A percentile compares a stretch with the other conserved stretches of the same genome.
phyloP scores from a whole-genome alignment of 2,329 filamentous ascomycete genomes.

The Hypoxylon sp. region DNA sequence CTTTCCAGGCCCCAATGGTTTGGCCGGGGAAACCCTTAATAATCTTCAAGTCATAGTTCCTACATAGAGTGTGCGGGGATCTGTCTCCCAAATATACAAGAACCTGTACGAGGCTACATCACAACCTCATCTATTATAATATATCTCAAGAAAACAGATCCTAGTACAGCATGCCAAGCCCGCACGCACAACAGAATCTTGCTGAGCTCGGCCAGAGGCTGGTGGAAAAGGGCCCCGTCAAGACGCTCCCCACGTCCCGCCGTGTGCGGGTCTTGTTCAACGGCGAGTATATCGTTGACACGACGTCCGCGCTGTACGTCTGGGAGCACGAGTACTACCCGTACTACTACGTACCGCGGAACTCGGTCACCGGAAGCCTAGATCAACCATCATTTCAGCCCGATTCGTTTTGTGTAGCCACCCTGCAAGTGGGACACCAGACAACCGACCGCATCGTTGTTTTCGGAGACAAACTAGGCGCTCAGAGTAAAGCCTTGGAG shows the following conservation, averaged over 20 bases:
- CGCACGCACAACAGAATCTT: constrained; percentile 40
- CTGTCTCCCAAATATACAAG: not conserved
- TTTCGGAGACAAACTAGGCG: constrained; percentile 38
- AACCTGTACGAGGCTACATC: not conserved
- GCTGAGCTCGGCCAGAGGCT: constrained; percentile 49
- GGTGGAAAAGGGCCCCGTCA: constrained; percentile 50
- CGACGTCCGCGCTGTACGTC: constrained; percentile 54
- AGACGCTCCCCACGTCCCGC: constrained; percentile 52
- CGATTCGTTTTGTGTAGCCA: constrained; percentile 43
- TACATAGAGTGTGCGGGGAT: not conserved
- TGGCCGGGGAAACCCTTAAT: not conserved
- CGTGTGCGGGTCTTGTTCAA: constrained; percentile 54
- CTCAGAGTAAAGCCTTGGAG: constrained; percentile 40
- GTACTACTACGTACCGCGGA: constrained; percentile 53
- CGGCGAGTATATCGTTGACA: constrained; percentile 54
- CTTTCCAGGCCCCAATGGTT: not conserved
- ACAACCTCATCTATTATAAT: not conserved
- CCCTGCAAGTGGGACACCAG: constrained; percentile 34
- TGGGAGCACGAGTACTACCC: constrained; percentile 58
- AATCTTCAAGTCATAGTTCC: not conserved
- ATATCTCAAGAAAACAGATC: not conserved
- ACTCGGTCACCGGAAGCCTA: constrained; percentile 38
- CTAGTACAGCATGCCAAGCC: constrained; percentile 28
- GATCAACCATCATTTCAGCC: not conserved
- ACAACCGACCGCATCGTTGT: constrained; percentile 48